Conservation (phyloP, 1,284 basidiomycete species). For the Microbotryum saponariae region DNA sequence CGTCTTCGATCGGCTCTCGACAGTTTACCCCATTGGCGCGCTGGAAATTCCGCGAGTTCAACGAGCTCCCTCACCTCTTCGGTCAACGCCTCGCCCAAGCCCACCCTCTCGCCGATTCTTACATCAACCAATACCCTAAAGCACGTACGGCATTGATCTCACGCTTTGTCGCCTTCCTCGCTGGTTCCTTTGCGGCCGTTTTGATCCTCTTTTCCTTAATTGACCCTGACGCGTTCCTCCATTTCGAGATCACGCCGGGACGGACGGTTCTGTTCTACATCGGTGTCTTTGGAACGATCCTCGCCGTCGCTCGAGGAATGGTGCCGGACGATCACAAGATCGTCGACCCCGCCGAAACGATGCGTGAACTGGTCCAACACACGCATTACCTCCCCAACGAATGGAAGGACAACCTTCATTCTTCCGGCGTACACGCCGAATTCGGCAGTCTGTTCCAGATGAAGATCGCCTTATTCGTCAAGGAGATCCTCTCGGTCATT, state of each 20-base stretch:
- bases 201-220: slow-evolving; percentile 81
- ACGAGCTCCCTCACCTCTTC: slow-evolving; percentile 92
- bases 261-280: slow-evolving; percentile 90
- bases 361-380: slow-evolving; percentile 82
- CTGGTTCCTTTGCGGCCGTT: slow-evolving; percentile 92
- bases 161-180: slow-evolving; percentile 89
- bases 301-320: slow-evolving; percentile 88
- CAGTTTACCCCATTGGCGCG: slow-evolving; percentile 89
- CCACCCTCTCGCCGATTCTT: slow-evolving; percentile 82
- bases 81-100: slow-evolving; percentile 74
- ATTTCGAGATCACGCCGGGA: slow-evolving; percentile 89
- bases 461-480: slow-evolving; percentile 76
- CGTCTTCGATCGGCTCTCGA: slow-evolving; percentile 82
- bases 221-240: slow-evolving; percentile 70
- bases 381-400: slow-evolving; percentile 92
- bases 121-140: slow-evolving; percentile 96
- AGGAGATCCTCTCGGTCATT: slow-evolving; percentile 82
- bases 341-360: slow-evolving; percentile 84
- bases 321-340: slow-evolving; percentile 87
- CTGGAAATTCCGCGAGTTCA: slow-evolving; percentile 99
- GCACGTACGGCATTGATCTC: slow-evolving; percentile 81
- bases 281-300: slow-evolving; percentile 72
- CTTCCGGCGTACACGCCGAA: slow-evolving; percentile 75
- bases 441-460: slow-evolving; percentile 83
- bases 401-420: slow-evolving; percentile 84